A percentile compares a stretch with the other conserved stretches of the same genome.
phyloP scores from a whole-genome alignment of 495 filamentous ascomycete genomes.

The Diplogelasinospora grovesii region DNA sequence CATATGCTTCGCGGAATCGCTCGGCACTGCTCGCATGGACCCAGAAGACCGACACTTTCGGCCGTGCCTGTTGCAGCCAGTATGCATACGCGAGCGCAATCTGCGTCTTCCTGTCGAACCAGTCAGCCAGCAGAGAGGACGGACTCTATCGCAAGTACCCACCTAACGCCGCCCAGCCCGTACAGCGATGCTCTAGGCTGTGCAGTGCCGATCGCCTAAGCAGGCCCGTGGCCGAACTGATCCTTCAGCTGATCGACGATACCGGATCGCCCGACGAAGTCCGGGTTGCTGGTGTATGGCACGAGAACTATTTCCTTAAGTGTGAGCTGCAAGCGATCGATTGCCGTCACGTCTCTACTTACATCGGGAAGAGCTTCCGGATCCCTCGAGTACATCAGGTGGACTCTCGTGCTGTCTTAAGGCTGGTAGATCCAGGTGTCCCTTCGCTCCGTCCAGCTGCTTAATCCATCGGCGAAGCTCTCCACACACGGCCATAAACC shows the following conservation, averaged over 20 bases:
- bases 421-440: background rate
- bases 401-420: no score
- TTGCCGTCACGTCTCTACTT: no score
- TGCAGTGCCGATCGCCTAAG: constrained; percentile 1
- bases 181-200: constrained; percentile 26
- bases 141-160: no score
- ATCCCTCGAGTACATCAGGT: no score
- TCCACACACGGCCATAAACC: constrained; percentile 14
- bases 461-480: constrained; percentile 18
- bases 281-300: constrained; percentile 23
- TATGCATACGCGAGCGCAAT: constrained; percentile 47
- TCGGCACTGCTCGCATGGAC: constrained; percentile 33
- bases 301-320: constrained; percentile 14
- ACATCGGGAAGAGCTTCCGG: no score
- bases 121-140: background rate
- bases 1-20: constrained; percentile 37
- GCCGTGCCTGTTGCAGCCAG: constrained; percentile 26
- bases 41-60: constrained; percentile 41
- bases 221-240: constrained; percentile 6
- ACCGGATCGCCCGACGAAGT: constrained; percentile 35
- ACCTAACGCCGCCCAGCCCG: constrained; percentile 47
- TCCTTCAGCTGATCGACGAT: constrained; percentile 29
- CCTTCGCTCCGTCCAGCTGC: background rate
- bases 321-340: no score
- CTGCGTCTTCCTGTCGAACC: constrained; percentile 42